phyloP scores from a whole-genome alignment of 2,329 filamentous ascomycete species.

The Scedosporium dehoogii region DNA sequence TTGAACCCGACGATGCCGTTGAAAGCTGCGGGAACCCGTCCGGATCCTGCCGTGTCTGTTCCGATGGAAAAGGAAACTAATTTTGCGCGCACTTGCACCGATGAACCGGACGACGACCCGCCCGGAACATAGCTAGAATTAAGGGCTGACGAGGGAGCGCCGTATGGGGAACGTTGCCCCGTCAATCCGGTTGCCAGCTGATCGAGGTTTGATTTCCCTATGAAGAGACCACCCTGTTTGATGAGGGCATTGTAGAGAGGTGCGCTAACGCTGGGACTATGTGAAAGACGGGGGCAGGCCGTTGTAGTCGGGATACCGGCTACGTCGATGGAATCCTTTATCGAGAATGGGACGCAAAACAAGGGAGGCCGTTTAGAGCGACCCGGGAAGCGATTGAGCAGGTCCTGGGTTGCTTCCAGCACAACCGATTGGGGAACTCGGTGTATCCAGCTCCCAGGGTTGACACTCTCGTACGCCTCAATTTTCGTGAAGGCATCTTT shows the following conservation, averaged over 20 bases:
- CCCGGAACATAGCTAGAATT: conserved; percentile 21
- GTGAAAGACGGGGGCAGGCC: conserved; percentile 38
- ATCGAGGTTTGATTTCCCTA: conserved; percentile 47
- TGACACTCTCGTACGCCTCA: conserved; percentile 32
- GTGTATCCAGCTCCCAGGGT: conserved; percentile 42
- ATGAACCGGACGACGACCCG: conserved; percentile 46
- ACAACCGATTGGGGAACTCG: conserved; percentile 27
- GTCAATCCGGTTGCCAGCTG: conserved; percentile 53
- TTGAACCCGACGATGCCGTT: conserved; percentile 44
- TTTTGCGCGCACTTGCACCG: conserved; percentile 41
- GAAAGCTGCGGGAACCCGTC: conserved; percentile 40
- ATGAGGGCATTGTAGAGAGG: conserved; percentile 36
- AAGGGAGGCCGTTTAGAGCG: conserved; percentile 33
- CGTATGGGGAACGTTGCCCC: conserved; percentile 48
- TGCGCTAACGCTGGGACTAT: conserved; percentile 34
- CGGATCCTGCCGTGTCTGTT: conserved; percentile 46
- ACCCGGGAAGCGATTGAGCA: conserved; percentile 25
- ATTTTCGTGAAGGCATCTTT: conserved; percentile 35
- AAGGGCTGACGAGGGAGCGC: conserved; percentile 34
- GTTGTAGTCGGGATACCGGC: conserved; percentile 38
- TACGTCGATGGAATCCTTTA: conserved; percentile 48
- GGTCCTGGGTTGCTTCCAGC: conserved; percentile 27
- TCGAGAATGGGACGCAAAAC: conserved; percentile 45
- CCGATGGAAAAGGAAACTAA: conserved; percentile 46
- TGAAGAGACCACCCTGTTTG: conserved; percentile 40